Evolutionary conservation across 139 green algal species (phyloP), one percentile per base, ranked within the genome.

Genomic region (Chlorella sp.): DNA sequence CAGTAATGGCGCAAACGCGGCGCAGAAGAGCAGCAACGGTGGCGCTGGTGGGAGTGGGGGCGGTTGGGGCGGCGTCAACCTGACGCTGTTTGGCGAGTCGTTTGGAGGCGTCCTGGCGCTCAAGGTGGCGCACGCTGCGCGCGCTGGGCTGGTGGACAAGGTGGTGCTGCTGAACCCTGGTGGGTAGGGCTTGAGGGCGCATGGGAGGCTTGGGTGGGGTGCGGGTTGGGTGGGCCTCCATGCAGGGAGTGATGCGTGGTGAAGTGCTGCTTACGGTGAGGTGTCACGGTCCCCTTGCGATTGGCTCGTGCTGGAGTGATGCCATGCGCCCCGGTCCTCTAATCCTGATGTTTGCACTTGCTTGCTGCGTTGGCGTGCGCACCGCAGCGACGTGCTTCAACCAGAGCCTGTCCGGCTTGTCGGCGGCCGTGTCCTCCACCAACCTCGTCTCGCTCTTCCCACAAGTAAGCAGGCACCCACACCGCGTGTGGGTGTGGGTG

Each of bases 361-460:
- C 17, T 17, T 55, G 42, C 42, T 55, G 42, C 42, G 10, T 17
- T 55, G 17, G 17, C 10, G 55, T 30, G 24, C 55, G 27, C 55
- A 27, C 20, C 55, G 67, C 67, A 72, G 67, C 67, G 27, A 81
- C 75, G 36, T 69, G 75, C 67, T 91, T 89, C 63, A 74, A 79
- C 36, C 64, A 69, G 4, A 82, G 71, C 42, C 74, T 88, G 24
- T 36, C 27, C 22, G 85, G 87, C 5, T 31, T 93, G 23, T 71
- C 74, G 5, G 75, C 77, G 6, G 65, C 91, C 26, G 70, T 89
- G 23, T 80, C 84, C 0, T 70, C 67, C 32, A 91, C 87, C 32
- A 90, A 89, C 51, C 77, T 94, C 70, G 80, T 94, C 71, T 86
- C 81, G 1, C 55, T 89, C 17, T 93, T 94, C 63, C 88, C 88